Evolutionary conservation across 768 basidiomycete species (phyloP), one percentile per base, ranked within the genome.

Genomic region (Leccinum boreale): DNA sequence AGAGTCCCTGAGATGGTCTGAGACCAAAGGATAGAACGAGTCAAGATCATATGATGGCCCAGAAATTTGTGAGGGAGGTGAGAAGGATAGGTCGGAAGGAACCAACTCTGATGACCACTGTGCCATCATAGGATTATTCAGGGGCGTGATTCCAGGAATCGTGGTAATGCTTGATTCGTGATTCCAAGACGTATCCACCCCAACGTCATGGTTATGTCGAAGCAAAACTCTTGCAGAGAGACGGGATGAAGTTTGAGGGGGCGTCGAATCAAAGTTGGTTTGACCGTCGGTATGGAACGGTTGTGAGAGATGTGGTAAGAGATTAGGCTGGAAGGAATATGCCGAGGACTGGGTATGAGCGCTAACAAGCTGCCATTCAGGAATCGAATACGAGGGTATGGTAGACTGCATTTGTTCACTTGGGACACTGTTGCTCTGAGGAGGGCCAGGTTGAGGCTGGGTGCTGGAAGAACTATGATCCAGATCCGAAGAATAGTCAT

Each of bases 281-380:
- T 11, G 53, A 15, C 53, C 50, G 50, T 63, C 49, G 28, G 36
- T 42, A 9, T 57, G 62, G 35, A 36, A 45, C 49, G 52, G 50
- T 15, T 50, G 51, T n/a, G 17, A 33, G 36, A 36, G 29, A 49
- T 56, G 29, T 35, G 49, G 28, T n/a, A 24, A 50, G 2, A 42
- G 19, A 15, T 39, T 29, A 17, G 42, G 26, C 10, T 62, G 57
- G 31, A 46, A 36, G 6, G 50, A 33, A 19, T 57, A 45, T 14
- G 46, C 33, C 12, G 44, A 26, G 5, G 51, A 53, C 4, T 59
- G 66, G 17, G 21, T 12, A 17, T 49, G 23, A 42, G 52, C 19
- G 10, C 21, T n/a, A 54, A 54, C 2, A 44, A 55, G 53, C 17
- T 62, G 60, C 60, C 56, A 54, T n/a, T 58, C 55, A 21, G 53